Evolutionary conservation across 345 rosid genomes (phyloP).

Genomic region (Corymbia maculata): DNA sequence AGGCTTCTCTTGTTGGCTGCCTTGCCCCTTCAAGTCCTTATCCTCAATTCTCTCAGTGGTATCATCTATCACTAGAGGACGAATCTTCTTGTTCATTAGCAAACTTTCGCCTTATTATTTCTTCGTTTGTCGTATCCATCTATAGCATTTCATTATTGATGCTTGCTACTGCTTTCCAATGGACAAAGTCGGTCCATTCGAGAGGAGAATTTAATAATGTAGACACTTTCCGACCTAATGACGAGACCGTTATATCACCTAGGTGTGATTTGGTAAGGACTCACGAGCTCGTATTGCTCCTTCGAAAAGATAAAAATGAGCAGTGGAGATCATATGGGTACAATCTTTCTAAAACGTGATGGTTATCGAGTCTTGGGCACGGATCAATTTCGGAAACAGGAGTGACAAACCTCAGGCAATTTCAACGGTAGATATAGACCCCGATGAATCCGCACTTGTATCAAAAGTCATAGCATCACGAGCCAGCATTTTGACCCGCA

Average conservation of each 20-base stretch:
- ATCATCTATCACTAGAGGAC: not conserved
- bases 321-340: not conserved
- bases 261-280: not conserved
- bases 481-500: not conserved
- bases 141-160: not conserved
- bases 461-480: not conserved
- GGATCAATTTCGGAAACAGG: not conserved
- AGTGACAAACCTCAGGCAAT: not conserved
- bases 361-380: not conserved
- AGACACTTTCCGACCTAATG: not conserved
- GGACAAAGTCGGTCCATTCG: not conserved
- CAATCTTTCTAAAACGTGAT: not conserved
- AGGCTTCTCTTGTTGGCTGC: not conserved
- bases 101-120: no score
- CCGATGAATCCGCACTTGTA: not conserved
- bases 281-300: not conserved
- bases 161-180: not conserved
- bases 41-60: not conserved
- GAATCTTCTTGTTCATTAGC: not conserved
- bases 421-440: not conserved
- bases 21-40: not conserved
- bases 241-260: not conserved
- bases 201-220: not conserved
- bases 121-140: not conserved
- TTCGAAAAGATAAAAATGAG: not conserved